Conservation (phyloP, 257 asterid species). For the Gardenia jasminoides region DNA sequence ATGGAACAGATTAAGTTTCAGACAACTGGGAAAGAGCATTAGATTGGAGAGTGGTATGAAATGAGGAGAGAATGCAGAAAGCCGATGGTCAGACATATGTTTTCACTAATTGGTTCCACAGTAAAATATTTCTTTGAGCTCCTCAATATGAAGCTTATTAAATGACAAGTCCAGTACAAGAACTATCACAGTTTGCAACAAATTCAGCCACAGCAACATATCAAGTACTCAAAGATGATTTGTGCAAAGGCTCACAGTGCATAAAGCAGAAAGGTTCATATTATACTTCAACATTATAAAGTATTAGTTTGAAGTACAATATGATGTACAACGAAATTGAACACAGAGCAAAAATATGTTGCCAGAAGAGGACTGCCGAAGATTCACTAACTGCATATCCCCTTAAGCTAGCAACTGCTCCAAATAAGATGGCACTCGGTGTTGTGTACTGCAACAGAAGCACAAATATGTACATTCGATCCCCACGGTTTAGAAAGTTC, state of each 20-base stretch:
- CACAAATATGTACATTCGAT: conserved; percentile 76
- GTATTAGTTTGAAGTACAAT: conserved; percentile 52
- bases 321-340: conserved; percentile 63
- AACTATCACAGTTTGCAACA: background rate
- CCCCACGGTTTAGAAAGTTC: conserved; percentile 50
- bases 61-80: background rate
- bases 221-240: background rate
- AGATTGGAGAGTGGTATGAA: background rate
- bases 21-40: background rate
- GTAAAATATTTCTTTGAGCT: background rate
- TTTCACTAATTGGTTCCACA: background rate
- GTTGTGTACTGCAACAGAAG: conserved; percentile 81
- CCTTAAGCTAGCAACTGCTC: conserved; percentile 89
- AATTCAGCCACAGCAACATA: background rate
- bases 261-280: background rate
- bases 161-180: background rate
- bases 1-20: background rate
- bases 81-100: background rate
- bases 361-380: conserved; percentile 93
- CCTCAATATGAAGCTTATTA: background rate
- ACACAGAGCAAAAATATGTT: conserved; percentile 64
- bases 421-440: conserved; percentile 89
- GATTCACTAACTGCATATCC: conserved; percentile 88
- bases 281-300: too few relatives aligned
- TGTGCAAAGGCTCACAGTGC: background rate